Conservation (phyloP, 345 rosid species). For the Gossypioides kirkii region DNA sequence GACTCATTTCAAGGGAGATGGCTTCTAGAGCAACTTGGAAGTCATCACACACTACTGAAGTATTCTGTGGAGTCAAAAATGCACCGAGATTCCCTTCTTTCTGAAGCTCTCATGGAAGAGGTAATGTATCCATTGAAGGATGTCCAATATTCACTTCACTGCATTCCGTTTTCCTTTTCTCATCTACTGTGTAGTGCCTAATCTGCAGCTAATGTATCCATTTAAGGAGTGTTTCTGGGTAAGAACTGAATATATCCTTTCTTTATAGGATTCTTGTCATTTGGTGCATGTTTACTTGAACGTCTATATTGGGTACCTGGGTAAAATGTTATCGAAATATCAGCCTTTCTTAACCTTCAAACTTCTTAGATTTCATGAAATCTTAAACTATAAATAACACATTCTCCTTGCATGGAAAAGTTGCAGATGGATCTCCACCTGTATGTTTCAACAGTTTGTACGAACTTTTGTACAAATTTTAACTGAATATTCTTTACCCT, state of each 20-base stretch:
- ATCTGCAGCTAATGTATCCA: neutral
- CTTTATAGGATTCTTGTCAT: neutral
- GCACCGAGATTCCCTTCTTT: slow-evolving; percentile 79
- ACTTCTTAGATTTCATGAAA: neutral
- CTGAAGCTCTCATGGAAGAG: slow-evolving; percentile 99
- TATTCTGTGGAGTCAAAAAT: slow-evolving; percentile 87
- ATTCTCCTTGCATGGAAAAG: neutral
- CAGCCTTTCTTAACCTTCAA: neutral
- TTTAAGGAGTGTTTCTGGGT: neutral
- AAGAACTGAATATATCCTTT: neutral
- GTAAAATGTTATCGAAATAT: neutral
- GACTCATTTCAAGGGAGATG: slow-evolving; percentile 89
- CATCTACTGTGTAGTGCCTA: neutral
- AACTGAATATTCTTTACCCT: neutral
- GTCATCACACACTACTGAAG: slow-evolving; percentile 83
- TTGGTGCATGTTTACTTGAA: neutral
- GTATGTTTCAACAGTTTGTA: neutral
- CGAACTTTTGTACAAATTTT: neutral
- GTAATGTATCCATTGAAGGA: slow-evolving; percentile 23
- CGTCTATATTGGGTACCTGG: neutral
- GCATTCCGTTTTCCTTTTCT: neutral
- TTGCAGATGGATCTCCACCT: neutral
- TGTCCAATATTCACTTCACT: neutral
- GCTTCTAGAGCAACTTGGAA: slow-evolving; percentile 86
- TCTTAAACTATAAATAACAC: neutral